Conservation (phyloP, 306 rosid genomes). For the Nissolia schottii region DNA sequence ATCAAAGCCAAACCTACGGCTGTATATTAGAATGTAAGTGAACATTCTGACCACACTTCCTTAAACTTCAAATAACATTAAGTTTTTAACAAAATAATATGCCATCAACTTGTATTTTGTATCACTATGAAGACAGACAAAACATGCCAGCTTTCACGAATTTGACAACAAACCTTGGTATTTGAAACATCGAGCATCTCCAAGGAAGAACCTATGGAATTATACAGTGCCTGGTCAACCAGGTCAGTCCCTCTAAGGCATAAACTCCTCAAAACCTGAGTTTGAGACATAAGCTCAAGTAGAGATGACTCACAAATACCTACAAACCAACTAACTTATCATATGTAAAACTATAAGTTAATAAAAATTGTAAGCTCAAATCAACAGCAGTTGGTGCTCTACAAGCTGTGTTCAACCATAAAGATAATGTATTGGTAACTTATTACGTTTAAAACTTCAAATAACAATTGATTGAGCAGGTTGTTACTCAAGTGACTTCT, state of each 20-base stretch:
- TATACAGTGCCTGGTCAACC: constrained; percentile 53
- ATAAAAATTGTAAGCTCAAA: constrained; percentile 14
- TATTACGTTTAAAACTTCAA: constrained; percentile 1
- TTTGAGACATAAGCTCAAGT: constrained; percentile 52
- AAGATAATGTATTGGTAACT: neutral
- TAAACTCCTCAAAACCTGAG: constrained; percentile 59
- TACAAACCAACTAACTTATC: constrained; percentile 26
- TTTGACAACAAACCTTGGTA: constrained; percentile 58
- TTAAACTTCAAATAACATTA: neutral
- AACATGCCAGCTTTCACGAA: constrained; percentile 16
- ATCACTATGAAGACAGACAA: neutral
- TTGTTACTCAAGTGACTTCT: neutral
- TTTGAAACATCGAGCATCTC: constrained; percentile 76
- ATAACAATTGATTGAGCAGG: neutral
- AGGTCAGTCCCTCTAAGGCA: constrained; percentile 64
- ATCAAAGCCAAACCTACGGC: neutral
- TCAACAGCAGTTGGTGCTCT: neutral
- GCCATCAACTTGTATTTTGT: constrained; percentile 5
- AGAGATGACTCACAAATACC: constrained; percentile 54
- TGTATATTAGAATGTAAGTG: constrained; percentile 6
- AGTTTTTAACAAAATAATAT: constrained; percentile 14
- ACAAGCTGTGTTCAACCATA: constrained; percentile 16
- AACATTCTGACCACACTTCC: constrained; percentile 12
- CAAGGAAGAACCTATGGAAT: constrained; percentile 63
- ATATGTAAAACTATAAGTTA: constrained; percentile 8